These are phyloP conservation scores for Dryadomyces sulphureus DNA, from an alignment of 2,329 filamentous ascomycete species.

Conservation along the genomic window DNA sequence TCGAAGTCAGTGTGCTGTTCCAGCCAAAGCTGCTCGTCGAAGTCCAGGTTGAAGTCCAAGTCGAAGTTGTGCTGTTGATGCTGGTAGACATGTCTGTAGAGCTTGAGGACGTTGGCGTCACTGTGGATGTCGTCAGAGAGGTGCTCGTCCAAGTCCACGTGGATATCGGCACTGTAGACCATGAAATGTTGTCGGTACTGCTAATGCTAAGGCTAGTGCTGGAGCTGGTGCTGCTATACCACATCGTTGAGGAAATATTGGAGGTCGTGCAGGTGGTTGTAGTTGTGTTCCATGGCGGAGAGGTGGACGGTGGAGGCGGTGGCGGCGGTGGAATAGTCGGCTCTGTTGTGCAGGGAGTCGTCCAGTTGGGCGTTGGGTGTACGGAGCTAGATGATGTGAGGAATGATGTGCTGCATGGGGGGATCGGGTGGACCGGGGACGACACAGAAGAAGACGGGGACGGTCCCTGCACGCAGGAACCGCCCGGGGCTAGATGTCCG, in stretches of 20 bases:
- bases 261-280: background rate
- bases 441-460: background rate
- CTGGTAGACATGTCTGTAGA: background rate
- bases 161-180: too few relatives aligned
- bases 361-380: background rate
- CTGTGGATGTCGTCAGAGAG: background rate
- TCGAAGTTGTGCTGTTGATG: background rate
- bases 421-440: background rate
- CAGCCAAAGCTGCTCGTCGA: background rate
- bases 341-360: background rate
- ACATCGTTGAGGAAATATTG: background rate
- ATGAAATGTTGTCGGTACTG: background rate
- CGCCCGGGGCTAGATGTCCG: conserved; percentile 12
- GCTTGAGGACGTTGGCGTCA: background rate
- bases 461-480: background rate
- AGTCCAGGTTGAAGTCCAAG: background rate
- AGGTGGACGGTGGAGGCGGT: background rate
- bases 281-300: background rate
- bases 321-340: background rate
- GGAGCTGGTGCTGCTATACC: too few relatives aligned
- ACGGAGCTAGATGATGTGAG: background rate
- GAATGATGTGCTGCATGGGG: background rate
- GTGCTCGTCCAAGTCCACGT: background rate
- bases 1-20: background rate
- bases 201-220: background rate